These are phyloP conservation scores for Salix caprea DNA, from an alignment of 345 rosid genomes.

Conservation along the genomic window DNA sequence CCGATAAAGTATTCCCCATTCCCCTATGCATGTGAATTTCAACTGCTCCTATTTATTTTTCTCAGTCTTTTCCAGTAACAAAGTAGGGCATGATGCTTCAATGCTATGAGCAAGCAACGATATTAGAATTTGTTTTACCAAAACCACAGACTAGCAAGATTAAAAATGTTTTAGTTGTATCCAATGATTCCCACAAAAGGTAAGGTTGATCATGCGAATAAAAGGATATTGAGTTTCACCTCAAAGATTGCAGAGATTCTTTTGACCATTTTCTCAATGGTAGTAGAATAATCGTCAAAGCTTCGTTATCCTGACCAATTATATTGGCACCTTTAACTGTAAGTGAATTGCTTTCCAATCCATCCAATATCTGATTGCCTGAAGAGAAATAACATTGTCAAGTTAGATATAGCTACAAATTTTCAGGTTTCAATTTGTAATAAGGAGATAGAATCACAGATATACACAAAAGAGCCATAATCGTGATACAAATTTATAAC, in stretches of 20 bases:
- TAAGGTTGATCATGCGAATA: too few relatives aligned
- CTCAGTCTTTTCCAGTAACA: not conserved
- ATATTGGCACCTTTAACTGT: conserved; percentile 84
- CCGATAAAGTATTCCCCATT: not conserved
- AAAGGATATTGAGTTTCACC: conserved; percentile 32
- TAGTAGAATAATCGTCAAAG: conserved; percentile 50
- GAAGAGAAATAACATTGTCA: conserved; percentile 10
- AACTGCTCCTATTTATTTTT: not conserved
- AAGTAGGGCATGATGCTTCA: not conserved
- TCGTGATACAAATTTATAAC: not conserved
- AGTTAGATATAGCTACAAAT: not conserved
- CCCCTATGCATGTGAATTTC: not conserved
- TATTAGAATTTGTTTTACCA: not conserved
- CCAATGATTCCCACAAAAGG: not conserved
- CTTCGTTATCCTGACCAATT: conserved; percentile 72
- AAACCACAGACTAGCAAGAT: not conserved
- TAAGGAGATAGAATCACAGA: not conserved
- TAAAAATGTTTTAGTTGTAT: not conserved
- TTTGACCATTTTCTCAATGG: conserved; percentile 74
- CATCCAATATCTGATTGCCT: conserved; percentile 67
- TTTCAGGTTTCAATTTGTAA: not conserved
- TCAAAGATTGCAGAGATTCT: conserved; percentile 45
- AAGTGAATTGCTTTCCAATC: conserved; percentile 70
- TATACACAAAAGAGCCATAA: not conserved
- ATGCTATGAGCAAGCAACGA: not conserved